Conservation (phyloP, 352 stramenopile genomes). For the Aphanomyces euteiches region DNA sequence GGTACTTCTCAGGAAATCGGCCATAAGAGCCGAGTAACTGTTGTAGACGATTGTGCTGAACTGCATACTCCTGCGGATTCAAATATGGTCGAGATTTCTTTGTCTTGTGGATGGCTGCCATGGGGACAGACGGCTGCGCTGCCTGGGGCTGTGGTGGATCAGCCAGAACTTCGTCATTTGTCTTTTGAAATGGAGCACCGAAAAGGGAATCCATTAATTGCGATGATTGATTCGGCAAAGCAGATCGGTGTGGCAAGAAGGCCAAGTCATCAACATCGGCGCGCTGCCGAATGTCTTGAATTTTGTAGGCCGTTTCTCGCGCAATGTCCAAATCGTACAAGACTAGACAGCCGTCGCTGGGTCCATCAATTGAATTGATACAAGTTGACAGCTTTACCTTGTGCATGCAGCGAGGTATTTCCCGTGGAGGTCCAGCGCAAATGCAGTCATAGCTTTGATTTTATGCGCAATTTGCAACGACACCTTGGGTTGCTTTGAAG, state of each 20-base stretch:
- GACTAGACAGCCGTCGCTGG: slow-evolving; percentile 69
- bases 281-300: slow-evolving; percentile 39
- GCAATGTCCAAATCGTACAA: slow-evolving; percentile 81
- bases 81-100: not conserved
- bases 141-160: not conserved
- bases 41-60: slow-evolving; percentile 63
- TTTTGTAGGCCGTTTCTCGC: slow-evolving; percentile 48
- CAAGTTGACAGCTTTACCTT: slow-evolving; percentile 40
- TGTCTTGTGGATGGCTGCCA: slow-evolving; percentile 17
- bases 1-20: slow-evolving; percentile 77
- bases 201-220: slow-evolving; percentile 25
- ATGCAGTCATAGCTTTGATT: slow-evolving; percentile 50
- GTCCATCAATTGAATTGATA: slow-evolving; percentile 1
- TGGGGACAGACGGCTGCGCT: not conserved
- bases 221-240: slow-evolving; percentile 25
- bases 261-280: slow-evolving; percentile 44
- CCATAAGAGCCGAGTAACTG: slow-evolving; percentile 65
- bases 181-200: slow-evolving; percentile 4
- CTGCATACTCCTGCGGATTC: slow-evolving; percentile 42
- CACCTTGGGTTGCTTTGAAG: slow-evolving; percentile 62
- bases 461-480: slow-evolving; percentile 62
- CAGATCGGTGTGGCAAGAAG: slow-evolving; percentile 43
- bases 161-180: not conserved
- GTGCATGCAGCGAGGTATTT: slow-evolving; percentile 64
- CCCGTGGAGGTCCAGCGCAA: slow-evolving; percentile 66